Evolutionary conservation across 257 asterid species (phyloP).

Genomic region (Thymus quinquecostatus): DNA sequence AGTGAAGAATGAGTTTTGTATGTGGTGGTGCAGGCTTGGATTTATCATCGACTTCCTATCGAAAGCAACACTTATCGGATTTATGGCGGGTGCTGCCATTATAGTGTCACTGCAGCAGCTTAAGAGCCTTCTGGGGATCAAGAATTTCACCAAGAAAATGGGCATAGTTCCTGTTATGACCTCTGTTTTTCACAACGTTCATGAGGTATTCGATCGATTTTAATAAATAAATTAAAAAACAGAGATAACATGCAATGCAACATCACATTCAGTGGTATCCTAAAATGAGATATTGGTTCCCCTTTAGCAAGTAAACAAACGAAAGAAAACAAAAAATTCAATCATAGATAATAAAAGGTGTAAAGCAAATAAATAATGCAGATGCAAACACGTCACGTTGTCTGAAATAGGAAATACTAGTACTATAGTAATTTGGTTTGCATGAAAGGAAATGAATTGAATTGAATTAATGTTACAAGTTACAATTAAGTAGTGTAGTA

Average conservation of each 20-base stretch:
- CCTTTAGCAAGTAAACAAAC: conserved; percentile 28
- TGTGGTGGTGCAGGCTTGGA: conserved; percentile 58
- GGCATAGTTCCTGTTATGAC: conserved; percentile 70
- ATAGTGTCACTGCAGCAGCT: conserved; percentile 89
- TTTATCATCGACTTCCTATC: conserved; percentile 84
- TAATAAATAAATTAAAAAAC: no score
- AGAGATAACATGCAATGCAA: no score
- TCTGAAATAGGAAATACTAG: conserved; percentile 11
- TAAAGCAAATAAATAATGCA: conserved; percentile 39
- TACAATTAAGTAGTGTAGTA: no score
- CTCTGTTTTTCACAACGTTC: conserved; percentile 67
- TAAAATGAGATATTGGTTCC: conserved; percentile 19
- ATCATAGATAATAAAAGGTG: neutral
- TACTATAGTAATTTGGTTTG: no score
- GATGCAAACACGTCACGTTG: conserved; percentile 38
- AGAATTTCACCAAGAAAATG: conserved; percentile 71
- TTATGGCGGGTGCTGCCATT: conserved; percentile 93
- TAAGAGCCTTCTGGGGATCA: conserved; percentile 75
- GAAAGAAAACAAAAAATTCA: neutral
- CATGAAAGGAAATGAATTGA: no score
- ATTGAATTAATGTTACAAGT: no score
- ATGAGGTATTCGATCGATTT: conserved; percentile 29
- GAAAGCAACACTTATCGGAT: conserved; percentile 83
- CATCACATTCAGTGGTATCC: neutral
- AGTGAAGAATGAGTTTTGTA: no score